Evolutionary conservation across 2,329 filamentous ascomycete species (phyloP), one percentile per base, ranked within the genome.

Genomic region (Aureobasidium pullulans): DNA sequence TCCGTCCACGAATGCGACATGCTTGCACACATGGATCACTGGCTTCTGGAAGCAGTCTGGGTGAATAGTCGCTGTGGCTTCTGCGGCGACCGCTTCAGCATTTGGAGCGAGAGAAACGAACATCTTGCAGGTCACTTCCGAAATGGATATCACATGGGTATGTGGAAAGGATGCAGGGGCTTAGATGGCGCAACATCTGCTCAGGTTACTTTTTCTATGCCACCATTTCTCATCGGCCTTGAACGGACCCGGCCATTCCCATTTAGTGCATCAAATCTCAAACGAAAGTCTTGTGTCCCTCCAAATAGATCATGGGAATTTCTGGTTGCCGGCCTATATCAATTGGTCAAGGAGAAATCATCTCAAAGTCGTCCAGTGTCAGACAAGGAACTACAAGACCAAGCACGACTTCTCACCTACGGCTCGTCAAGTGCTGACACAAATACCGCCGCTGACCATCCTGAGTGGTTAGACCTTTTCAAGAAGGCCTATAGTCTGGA

Each of bases 1-100:
- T 70, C 84, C 57, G 82, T 84, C 76, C 83, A 85, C 65, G 76
- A 77, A 62, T 80, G 79, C 64, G 88, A 87, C 62, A 78, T 83
- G 69, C 75, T 85, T 77, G 65, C 73, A 73, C 68, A 76, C 73
- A 86, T 84, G 86, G 64, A 91, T 80, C 83, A 82, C 42, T 85
- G 83, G 83, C 82, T 81, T 65, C 79, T 79, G 31, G 77, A 78
- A 54, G 80, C 77, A 3, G 76, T 76, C 13, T 77, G 78, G 56
- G 77, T 85, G 64, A 80, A 78, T 47, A 76, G 75, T 28, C 73
- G 79, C 6, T 83, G 81, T 64, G 81, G 80, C 1, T 83, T 83
- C 67, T 83, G 81, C 63, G 71, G 70, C 2, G 68, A 71, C 62
- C 70, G 69, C 2, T 77, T 83, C 62, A 69, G 71, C 3, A 76